Conservation (phyloP, 208 protist genomes). For the Endotrypanum monterogeii region DNA sequence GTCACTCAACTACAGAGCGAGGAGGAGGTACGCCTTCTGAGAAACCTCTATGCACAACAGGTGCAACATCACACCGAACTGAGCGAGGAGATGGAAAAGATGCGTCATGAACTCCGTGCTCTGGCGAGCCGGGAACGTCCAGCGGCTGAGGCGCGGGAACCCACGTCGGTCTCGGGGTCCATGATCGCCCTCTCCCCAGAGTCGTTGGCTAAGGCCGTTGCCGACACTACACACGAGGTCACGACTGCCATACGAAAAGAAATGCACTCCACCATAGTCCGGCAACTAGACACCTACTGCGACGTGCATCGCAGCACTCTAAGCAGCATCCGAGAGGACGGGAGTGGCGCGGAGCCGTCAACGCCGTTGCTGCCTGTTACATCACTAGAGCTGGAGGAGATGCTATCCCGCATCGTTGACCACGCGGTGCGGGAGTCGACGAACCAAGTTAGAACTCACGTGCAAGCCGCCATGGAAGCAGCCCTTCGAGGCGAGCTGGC, state of each 20-base stretch:
- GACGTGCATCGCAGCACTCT: conserved; percentile 19
- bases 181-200: conserved; percentile 2
- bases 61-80: conserved; percentile 16
- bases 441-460: conserved; percentile 12
- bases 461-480: conserved; percentile 23
- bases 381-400: conserved; percentile 37
- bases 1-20: neutral
- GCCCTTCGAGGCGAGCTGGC: conserved; percentile 1
- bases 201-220: neutral
- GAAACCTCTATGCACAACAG: conserved; percentile 11
- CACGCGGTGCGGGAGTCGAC: conserved; percentile 7
- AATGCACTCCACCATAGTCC: conserved; percentile 12
- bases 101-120: conserved; percentile 12
- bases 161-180: neutral
- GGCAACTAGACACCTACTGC: conserved; percentile 36
- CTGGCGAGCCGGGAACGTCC: neutral
- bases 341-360: neutral
- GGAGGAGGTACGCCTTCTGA: conserved; percentile 19
- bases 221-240: conserved; percentile 5
- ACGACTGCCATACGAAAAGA: neutral
- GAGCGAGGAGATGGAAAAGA: neutral
- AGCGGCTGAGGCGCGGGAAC: neutral
- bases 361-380: conserved; percentile 32
- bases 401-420: conserved; percentile 25
- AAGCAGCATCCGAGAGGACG: neutral